Percentiles rank a stretch among this genome's conserved stretches.
Conservation (phyloP, 371 early-diverging fungal species). For the Mortierella sp. region DNA sequence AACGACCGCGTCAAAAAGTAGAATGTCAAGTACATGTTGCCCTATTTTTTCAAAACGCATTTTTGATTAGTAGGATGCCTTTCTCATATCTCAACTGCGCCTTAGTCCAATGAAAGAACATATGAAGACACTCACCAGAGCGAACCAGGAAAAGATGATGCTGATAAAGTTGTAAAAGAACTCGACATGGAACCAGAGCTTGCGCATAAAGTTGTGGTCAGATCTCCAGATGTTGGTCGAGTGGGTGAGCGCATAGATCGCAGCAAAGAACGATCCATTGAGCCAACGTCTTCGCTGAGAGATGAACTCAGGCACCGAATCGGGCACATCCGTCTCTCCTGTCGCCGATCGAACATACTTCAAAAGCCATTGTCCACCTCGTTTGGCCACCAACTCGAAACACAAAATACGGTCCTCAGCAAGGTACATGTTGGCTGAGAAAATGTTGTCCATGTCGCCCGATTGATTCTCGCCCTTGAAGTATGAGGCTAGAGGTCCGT, state of each 20-base stretch:
- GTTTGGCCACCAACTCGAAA: slow-evolving; percentile 90
- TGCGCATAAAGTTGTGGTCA: slow-evolving; percentile 74
- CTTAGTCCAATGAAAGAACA: neutral
- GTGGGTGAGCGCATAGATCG: slow-evolving; percentile 86
- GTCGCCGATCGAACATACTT: slow-evolving; percentile 76
- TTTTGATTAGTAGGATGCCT: neutral
- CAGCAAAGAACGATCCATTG: slow-evolving; percentile 96
- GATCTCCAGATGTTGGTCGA: slow-evolving; percentile 83
- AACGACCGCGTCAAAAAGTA: slow-evolving; percentile 80
- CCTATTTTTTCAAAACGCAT: slow-evolving; percentile 45
- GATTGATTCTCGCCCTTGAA: slow-evolving; percentile 90
- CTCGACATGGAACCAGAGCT: slow-evolving; percentile 75
- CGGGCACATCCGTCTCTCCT: slow-evolving; percentile 90
- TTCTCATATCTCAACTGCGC: neutral
- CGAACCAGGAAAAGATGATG: slow-evolving; percentile 85
- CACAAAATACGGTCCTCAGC: slow-evolving; percentile 91
- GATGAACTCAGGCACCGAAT: slow-evolving; percentile 87
- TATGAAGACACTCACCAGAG: slow-evolving; percentile 63
- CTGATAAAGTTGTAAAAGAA: slow-evolving; percentile 78
- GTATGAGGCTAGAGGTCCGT: slow-evolving; percentile 84
- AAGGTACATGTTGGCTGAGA: slow-evolving; percentile 83
- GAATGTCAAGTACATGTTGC: slow-evolving; percentile 90
- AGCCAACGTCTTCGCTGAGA: slow-evolving; percentile 95
- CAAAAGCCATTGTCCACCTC: slow-evolving; percentile 76
- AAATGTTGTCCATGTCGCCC: slow-evolving; percentile 68